Evolutionary conservation across 257 asterid genomes (phyloP).

Genomic region (Nicotiana otophora): DNA sequence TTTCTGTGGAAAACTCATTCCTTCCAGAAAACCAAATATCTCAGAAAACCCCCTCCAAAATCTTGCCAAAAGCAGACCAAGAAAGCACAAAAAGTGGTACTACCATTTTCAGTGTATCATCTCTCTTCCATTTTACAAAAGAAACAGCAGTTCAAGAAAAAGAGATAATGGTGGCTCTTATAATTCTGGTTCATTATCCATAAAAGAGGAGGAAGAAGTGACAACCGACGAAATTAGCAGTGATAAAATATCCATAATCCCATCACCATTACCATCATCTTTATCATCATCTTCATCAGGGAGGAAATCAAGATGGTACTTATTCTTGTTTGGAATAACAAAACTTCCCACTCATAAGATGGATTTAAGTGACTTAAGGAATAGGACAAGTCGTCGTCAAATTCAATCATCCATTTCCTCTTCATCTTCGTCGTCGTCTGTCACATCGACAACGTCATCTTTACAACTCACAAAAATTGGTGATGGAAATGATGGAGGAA

Average conservation of each 20-base stretch:
- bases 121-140: neutral
- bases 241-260: conserved; percentile 28
- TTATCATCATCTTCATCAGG: conserved; percentile 24
- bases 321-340: conserved; percentile 46
- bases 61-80: neutral
- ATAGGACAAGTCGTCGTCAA: conserved; percentile 47
- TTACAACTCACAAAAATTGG: conserved; percentile 2
- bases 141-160: conserved; percentile 7
- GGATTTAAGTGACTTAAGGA: conserved; percentile 50
- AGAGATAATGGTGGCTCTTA: neutral
- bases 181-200: neutral
- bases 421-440: conserved; percentile 13
- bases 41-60: conserved; percentile 3
- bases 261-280: neutral
- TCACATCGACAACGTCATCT: conserved; percentile 15
- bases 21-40: conserved; percentile 23
- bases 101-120: conserved; percentile 19
- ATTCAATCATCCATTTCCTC: neutral
- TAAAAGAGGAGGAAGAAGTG: neutral
- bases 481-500: conserved; percentile 11
- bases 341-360: conserved; percentile 28
- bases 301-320: conserved; percentile 44
- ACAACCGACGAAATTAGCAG: conserved; percentile 17
- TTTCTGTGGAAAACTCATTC: conserved; percentile 59
- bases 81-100: conserved; percentile 10